Evolutionary conservation across 2,329 filamentous ascomycete species (phyloP), one percentile per base, ranked within the genome.

Genomic region (Blumeriella jaapii): DNA sequence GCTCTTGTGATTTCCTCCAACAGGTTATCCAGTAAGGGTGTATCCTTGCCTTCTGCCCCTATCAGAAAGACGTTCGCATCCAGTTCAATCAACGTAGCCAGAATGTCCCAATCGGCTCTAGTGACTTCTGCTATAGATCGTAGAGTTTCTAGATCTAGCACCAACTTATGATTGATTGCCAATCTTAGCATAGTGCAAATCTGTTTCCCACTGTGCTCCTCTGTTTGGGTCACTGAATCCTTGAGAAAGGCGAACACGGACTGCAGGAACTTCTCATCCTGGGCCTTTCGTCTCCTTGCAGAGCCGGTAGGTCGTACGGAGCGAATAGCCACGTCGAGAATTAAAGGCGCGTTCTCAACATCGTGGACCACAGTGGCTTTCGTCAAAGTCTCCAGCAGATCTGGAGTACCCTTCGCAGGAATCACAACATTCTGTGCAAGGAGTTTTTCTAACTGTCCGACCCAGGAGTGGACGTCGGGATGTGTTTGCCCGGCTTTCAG

Each of bases 261-360:
- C 47, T 67, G 64, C 31, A 71, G 47, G 65, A 66, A 70, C 10
- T 59, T 54, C 24, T 60, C 60, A 48, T 70, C 67, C 15, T 59
- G 51, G 6, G 58, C 58, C 42, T 63, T 59, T 44, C 63, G 59
- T 23, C 59, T 54, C 31, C 64, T 62, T 29, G 62, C 62, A 8
- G 59, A 58, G 37, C 61, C 56, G 37, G 61, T 55, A 12, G 60
- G 33, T n/a, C 51, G 61, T 11, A 67, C 55, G 22, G 61, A 61
- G 22, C 61, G 58, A 15, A 62, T 59, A 3, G 64, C 61, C 38
- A 64, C 58, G 34, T 65, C 59, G 32, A 67, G 62, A 5, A 68
- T 50, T 6, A 61, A 50, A 1, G 64, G 59, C 54, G 55, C 35
- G 59, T 64, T 56, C 5, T 55, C 52, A 16, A 60, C 31, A 35